phyloP scores from a whole-genome alignment of 495 filamentous ascomycete genomes.

The Penicillium coffeae region DNA sequence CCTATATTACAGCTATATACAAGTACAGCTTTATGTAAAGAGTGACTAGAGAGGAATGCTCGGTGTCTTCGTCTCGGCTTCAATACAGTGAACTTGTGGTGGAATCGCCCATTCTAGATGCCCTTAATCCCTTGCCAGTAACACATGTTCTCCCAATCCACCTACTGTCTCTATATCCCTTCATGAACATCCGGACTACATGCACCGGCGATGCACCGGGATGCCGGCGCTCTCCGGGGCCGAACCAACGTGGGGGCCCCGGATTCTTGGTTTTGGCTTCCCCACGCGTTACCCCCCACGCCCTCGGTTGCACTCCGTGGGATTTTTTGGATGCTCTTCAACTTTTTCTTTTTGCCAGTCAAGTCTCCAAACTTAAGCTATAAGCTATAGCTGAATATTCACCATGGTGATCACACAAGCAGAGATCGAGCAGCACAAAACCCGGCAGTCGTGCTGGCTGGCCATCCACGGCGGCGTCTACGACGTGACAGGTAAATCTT shows the following conservation, averaged over 20 bases:
- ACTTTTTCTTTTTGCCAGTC: neutral
- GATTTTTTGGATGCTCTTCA: neutral
- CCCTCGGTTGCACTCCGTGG: neutral
- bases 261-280: neutral
- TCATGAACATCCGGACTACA: too few relatives aligned
- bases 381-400: neutral
- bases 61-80: too few relatives aligned
- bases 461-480: slow-evolving; percentile 73
- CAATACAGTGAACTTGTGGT: too few relatives aligned
- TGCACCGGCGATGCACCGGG: neutral
- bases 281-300: neutral
- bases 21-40: too few relatives aligned
- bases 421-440: slow-evolving; percentile 67
- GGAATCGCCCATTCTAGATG: too few relatives aligned
- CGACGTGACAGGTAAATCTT: slow-evolving; percentile 64
- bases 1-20: too few relatives aligned
- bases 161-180: too few relatives aligned
- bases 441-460: slow-evolving; percentile 70
- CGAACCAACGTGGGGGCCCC: neutral
- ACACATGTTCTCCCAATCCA: too few relatives aligned
- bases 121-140: too few relatives aligned
- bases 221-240: neutral
- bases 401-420: slow-evolving; percentile 25
- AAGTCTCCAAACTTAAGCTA: neutral
- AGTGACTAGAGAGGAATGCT: too few relatives aligned